Base-by-base conservation (phyloP, 345 rosid genomes). In the Acer campestre region DNA sequence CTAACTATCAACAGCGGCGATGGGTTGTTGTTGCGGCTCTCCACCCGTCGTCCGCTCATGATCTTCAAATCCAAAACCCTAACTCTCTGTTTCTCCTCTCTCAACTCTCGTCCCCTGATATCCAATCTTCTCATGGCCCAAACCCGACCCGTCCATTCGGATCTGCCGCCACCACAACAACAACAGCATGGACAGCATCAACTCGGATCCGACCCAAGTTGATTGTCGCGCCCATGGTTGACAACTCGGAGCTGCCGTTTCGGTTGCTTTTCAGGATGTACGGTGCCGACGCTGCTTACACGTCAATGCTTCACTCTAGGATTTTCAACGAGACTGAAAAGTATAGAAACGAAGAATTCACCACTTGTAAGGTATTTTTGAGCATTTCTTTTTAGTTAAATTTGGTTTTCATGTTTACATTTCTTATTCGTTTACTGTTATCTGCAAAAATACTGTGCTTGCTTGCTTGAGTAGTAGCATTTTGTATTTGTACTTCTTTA, bases 181-280 rank as follows among this genome's bases (percentile, higher is more conserved):
- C 35, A 73, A 75, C n/a, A n/a, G n/a, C 6, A 63, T 62, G 27
- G 67, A 69, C 67, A 46, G 56, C 74, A 70, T 18, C 63, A 64
- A 23, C 84, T 94, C 4, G 98, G 98, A n/a, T n/a, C 0, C 83
- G 89, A 23, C 99, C 99, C 2, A 92, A 88, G 84, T 82, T 84
- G 31, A 81, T 94, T 0, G 98, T 94, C 18, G 99, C 98, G 23
- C 98, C 98, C n/a, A 95, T 96, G 98, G 99, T 94, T 68, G 99
- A 96, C 75, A 96, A 96, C 81, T 96, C 98, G 5, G 99, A 92
- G 90, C 93, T 96, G 11, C 99, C 98, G 17, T 94, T 94, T 85
- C 84, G 99, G 67, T 82, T 96, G 94, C 98, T 96, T 6, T 96
- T 98, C 22, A 87, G 93, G 44, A 92, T 90, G 85, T 94, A 89